Conservation (phyloP, 257 asterid genomes). For the Capsicum baccatum region DNA sequence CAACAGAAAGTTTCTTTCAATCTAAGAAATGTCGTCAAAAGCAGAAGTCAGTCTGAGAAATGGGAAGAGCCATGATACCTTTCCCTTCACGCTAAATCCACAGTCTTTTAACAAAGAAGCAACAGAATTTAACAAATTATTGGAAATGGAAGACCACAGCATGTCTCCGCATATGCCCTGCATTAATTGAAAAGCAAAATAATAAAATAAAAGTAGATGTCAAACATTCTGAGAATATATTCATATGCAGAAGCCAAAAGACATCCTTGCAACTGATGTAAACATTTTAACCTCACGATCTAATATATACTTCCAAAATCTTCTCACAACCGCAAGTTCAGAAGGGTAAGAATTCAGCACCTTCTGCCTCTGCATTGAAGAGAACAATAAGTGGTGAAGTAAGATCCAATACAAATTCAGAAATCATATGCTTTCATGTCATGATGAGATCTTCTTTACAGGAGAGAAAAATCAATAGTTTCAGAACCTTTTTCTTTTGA, state of each 20-base stretch:
- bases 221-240: slow-evolving; percentile 18
- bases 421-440: not conserved
- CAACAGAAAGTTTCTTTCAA: slow-evolving; percentile 19
- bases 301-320: slow-evolving; percentile 88
- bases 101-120: slow-evolving; percentile 67
- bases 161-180: slow-evolving; percentile 71
- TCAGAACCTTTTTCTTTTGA: slow-evolving; percentile 17
- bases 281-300: slow-evolving; percentile 65
- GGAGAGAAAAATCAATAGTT: slow-evolving; percentile 13
- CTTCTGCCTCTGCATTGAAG: slow-evolving; percentile 73
- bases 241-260: slow-evolving; percentile 33
- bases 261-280: slow-evolving; percentile 36
- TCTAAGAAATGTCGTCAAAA: not conserved
- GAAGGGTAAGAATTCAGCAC: slow-evolving; percentile 74
- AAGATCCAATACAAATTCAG: not conserved
- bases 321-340: slow-evolving; percentile 74
- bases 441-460: not conserved
- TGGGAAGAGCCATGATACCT: slow-evolving; percentile 53
- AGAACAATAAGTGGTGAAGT: slow-evolving; percentile 23
- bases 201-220: slow-evolving; percentile 33
- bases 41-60: not conserved
- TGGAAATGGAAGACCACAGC: slow-evolving; percentile 86
- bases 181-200: not conserved
- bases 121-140: slow-evolving; percentile 53
- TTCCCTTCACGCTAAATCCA: slow-evolving; percentile 74